Base-by-base conservation (phyloP, 257 asterid genomes). In the Leptodermis oblonga region DNA sequence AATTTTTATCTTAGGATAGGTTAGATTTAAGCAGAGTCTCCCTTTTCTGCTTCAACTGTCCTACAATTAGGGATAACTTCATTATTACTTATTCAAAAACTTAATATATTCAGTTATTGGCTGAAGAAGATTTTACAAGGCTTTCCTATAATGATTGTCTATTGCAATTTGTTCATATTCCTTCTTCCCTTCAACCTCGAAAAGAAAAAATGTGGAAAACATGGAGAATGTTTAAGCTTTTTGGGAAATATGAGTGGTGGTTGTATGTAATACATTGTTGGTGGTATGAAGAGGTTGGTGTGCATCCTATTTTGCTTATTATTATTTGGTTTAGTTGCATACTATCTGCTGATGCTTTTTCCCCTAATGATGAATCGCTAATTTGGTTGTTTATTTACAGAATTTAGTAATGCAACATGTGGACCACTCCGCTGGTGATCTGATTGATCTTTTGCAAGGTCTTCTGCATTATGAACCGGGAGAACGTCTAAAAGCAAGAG, bases 391-490 rank as follows among this genome's bases (percentile, higher is more conserved):
- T 17, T 30, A 15, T 73, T 25, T 66, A 67, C 82, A 83, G 88
- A 83, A 83, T 74, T 53, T 81, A 69, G 82, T 81, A 68, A 83
- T 81, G 86, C 84, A 76, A 80, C 83, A 78, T 55, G 85, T 83
- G 46, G 85, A 83, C 67, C 79, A 83, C 69, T 81, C 88, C 46
- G 84, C 85, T 59, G 83, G 88, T 22, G 85, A 83, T 76, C 80
- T 80, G 25, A 83, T 83, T 41, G 85, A 78, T 74, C 80, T 81
- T 58, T 62, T 81, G 74, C 88, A 76, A 73, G 88, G 88, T 20
- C 87, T 83, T n/a, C 79, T 83, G 10, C 64, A 65, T 26, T 78
- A 72, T 58, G 87, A 83, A 6, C 88, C 88, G 6, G 69, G 77
- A 36, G 63, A 70, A 13, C 79, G 85, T 73, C 72, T 70, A 63